Evolutionary conservation across 345 rosid species (phyloP), one percentile per base, ranked within the genome.

Genomic region (Citrus inodora): DNA sequence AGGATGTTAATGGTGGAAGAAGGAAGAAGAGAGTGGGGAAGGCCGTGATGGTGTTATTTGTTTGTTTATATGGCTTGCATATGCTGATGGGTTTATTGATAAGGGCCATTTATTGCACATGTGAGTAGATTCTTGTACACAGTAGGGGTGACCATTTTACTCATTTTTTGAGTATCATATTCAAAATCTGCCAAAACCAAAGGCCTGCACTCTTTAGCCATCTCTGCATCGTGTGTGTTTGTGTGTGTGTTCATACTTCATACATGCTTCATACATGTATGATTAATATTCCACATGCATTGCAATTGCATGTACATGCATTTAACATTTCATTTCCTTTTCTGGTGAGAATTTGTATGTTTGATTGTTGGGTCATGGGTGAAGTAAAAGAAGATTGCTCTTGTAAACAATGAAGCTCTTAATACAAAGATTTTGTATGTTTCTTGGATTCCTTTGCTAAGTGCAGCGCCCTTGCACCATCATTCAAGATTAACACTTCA

Each of bases 71-170:
- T 5, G 58, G 58, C 58, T 17, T 17, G 22, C 58, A 53, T 53
- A 76, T 70, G 68, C 40, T 67, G 81, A 56, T 61, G 58, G 73
- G 83, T 72, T 70, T 79, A 78, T 8, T 67, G 75, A 77, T 78
- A 28, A 70, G 82, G 71, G 24, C 71, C 80, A 81, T 75, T 84
- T 81, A 75, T 80, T 80, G 86, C 78, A 30, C 84, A 63, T 80
- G 80, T 67, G 70, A 38, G 70, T 46, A 30, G 74, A 74, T 79
- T 79, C 70, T 67, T 60, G 75, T 70, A 59, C 42, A 66, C 32
- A 63, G 56, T 16, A 3, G 40, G 56, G 69, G 70, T 42, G 60
- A 28, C 73, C 19, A 10, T 59, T 65, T 65, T 64, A 30, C 62
- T 22, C 40, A 32, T 64, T 64, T 64, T 21, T 60, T 56, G 27